A percentile compares a stretch with the other conserved stretches of the same genome.
These are phyloP conservation scores for Fusarium graminum DNA, from an alignment of 2,329 filamentous ascomycete genomes.

Conservation along the genomic window DNA sequence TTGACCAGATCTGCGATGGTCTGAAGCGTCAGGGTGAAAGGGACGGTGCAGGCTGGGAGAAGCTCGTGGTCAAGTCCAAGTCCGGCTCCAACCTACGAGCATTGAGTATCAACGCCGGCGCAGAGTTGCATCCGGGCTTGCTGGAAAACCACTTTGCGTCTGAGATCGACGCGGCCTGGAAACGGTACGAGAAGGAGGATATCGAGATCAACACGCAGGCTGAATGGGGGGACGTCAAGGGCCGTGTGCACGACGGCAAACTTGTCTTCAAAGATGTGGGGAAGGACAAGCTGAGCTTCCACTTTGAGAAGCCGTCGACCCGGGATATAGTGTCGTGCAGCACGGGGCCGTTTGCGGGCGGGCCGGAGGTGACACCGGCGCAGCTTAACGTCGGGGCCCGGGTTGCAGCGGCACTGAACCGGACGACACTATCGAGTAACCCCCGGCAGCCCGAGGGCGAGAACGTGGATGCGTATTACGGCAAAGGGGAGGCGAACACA, in stretches of 20 bases:
- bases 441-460: slow-evolving; percentile 66
- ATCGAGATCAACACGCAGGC: slow-evolving; percentile 68
- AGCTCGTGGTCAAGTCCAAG: slow-evolving; percentile 61
- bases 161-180: slow-evolving; percentile 67
- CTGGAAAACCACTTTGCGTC: slow-evolving; percentile 64
- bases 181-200: slow-evolving; percentile 59
- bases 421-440: slow-evolving; percentile 73
- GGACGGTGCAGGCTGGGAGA: slow-evolving; percentile 66
- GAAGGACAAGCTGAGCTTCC: slow-evolving; percentile 48
- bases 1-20: slow-evolving; percentile 59
- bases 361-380: slow-evolving; percentile 57
- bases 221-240: slow-evolving; percentile 63
- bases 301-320: slow-evolving; percentile 62
- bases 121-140: slow-evolving; percentile 58
- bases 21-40: slow-evolving; percentile 60
- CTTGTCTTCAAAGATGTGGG: slow-evolving; percentile 59
- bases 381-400: slow-evolving; percentile 76
- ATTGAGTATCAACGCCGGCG: slow-evolving; percentile 66
- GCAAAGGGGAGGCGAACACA: slow-evolving; percentile 58
- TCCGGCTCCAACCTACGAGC: slow-evolving; percentile 61
- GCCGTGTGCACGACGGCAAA: slow-evolving; percentile 56
- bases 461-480: slow-evolving; percentile 65
- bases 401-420: slow-evolving; percentile 81
- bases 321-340: slow-evolving; percentile 66
- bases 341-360: slow-evolving; percentile 65